Conservation (phyloP, 176 grass and related monocot species). For the Zea luxurians region DNA sequence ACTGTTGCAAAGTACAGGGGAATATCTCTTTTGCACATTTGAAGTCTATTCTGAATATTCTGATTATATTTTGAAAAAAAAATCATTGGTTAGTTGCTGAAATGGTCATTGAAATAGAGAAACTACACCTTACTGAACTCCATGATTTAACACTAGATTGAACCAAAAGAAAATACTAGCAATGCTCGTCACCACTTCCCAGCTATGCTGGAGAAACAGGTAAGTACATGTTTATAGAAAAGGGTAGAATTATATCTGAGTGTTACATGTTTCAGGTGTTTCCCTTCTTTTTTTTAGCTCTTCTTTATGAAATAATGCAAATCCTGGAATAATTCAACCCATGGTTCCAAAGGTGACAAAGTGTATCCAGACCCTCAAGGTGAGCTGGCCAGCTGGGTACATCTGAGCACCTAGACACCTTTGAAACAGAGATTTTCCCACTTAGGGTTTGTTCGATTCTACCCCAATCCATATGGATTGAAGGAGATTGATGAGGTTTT, state of each 20-base stretch:
- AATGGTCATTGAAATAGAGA: background rate
- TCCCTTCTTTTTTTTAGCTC: background rate
- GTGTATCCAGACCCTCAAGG: background rate
- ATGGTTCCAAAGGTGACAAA: background rate
- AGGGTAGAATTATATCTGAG: background rate
- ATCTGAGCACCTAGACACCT: background rate
- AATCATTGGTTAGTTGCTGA: background rate
- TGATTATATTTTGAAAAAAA: background rate
- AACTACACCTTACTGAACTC: background rate
- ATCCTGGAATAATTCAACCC: background rate
- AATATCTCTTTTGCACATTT: background rate
- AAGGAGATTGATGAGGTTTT: too few relatives aligned
- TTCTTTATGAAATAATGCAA: background rate
- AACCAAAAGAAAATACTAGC: background rate
- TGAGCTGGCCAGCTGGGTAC: background rate
- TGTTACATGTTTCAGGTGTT: background rate
- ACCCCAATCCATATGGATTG: too few relatives aligned
- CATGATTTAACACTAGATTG: slow-evolving; percentile 8
- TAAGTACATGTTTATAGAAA: background rate
- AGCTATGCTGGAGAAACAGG: background rate
- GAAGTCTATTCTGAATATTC: background rate
- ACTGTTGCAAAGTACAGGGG: background rate
- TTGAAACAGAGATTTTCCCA: background rate
- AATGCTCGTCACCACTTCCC: background rate
- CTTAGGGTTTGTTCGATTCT: too few relatives aligned